Conservation (phyloP, 208 protist genomes). For the Plasmodiophora brassicae region DNA sequence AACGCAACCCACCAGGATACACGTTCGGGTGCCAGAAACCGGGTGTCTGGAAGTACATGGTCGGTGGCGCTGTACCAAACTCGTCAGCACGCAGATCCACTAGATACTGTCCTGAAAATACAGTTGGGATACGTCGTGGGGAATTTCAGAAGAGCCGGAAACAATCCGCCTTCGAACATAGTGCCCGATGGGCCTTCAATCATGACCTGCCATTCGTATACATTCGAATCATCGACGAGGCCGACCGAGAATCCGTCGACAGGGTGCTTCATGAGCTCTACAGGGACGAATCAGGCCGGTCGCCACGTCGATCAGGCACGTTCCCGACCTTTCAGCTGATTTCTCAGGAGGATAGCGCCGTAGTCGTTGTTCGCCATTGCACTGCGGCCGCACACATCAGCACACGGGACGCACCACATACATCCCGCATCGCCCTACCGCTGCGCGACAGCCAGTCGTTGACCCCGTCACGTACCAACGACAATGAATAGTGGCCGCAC, state of each 20-base stretch:
- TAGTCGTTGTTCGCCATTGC: neutral
- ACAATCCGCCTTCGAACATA: conserved; percentile 41
- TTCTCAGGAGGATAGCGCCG: conserved; percentile 30
- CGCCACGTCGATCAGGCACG: neutral
- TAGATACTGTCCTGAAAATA: neutral
- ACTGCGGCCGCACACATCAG: no score
- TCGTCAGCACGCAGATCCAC: neutral
- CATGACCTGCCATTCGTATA: conserved; percentile 46
- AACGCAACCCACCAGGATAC: neutral
- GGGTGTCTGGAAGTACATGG: conserved; percentile 31
- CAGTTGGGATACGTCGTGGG: neutral
- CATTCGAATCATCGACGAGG: conserved; percentile 39
- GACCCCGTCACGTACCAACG: no score
- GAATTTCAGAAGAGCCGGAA: conserved; percentile 32
- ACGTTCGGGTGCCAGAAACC: conserved; percentile 42
- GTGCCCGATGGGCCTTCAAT: conserved; percentile 29
- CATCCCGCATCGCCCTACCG: no score
- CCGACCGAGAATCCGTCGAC: conserved; percentile 44
- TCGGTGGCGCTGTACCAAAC: neutral
- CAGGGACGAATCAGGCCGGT: neutral
- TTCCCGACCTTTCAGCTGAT: conserved; percentile 43
- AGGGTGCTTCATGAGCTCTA: conserved; percentile 40
- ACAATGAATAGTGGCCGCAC: no score
- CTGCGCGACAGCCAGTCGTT: no score
- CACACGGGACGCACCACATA: no score